Percentiles rank a stretch among this genome's conserved stretches.
Conservation (phyloP, 2,329 filamentous ascomycete species). For the Clonostachys rosea region DNA sequence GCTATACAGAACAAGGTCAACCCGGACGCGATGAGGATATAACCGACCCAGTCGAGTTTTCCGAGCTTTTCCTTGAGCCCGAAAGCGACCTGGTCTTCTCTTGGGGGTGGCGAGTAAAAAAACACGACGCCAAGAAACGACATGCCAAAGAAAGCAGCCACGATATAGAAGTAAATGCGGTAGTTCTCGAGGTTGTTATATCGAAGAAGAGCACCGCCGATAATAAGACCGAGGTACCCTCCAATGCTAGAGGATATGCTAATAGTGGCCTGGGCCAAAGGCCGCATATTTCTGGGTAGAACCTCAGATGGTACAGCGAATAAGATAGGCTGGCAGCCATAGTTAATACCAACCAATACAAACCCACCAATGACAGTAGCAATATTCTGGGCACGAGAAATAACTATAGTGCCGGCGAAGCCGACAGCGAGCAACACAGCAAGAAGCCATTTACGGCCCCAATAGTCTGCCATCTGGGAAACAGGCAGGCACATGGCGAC, state of each 20-base stretch:
- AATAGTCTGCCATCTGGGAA: slow-evolving; percentile 20
- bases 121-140: slow-evolving; percentile 4
- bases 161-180: slow-evolving; percentile 27
- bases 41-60: slow-evolving; percentile 31
- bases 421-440: slow-evolving; percentile 24
- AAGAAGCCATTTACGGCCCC: slow-evolving; percentile 34
- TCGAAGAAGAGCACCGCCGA: slow-evolving; percentile 25
- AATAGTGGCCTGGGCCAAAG: slow-evolving; percentile 24
- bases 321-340: slow-evolving; percentile 29
- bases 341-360: slow-evolving; percentile 24
- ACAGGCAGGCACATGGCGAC: slow-evolving; percentile 17
- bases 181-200: slow-evolving; percentile 22
- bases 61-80: slow-evolving; percentile 19
- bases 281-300: slow-evolving; percentile 25
- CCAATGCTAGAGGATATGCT: slow-evolving; percentile 22
- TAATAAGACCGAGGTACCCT: slow-evolving; percentile 19
- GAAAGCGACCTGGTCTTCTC: slow-evolving; percentile 15
- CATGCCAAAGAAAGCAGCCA: too few species aligned
- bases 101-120: slow-evolving; percentile 24
- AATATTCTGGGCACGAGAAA: slow-evolving; percentile 24
- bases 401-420: slow-evolving; percentile 25
- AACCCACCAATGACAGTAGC: slow-evolving; percentile 29
- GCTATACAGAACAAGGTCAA: slow-evolving; percentile 30
- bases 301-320: slow-evolving; percentile 32
- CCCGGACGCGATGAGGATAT: slow-evolving; percentile 22